Conservation (phyloP, 2,329 filamentous ascomycete species). For the Cladosporium colombiae region DNA sequence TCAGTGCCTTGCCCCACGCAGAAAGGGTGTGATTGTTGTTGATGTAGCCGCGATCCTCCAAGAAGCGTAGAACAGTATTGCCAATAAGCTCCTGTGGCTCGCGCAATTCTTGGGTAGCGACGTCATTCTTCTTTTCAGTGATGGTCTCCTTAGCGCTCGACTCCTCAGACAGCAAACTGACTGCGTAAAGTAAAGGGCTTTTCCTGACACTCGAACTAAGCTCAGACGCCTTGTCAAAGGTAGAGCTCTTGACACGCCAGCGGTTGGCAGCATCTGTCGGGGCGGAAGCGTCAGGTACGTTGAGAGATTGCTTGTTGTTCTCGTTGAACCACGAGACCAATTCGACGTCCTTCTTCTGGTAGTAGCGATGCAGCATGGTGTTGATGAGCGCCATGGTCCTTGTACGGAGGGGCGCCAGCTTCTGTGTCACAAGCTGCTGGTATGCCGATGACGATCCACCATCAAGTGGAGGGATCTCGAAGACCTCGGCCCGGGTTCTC, state of each 20-base stretch:
- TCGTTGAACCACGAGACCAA: conserved; percentile 84
- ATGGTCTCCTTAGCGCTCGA: conserved; percentile 72
- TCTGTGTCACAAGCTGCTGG: conserved; percentile 71
- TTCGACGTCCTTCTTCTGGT: conserved; percentile 74
- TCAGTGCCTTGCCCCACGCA: conserved; percentile 77
- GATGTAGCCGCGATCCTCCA: conserved; percentile 85
- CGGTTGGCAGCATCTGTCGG: conserved; percentile 45
- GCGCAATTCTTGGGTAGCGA: conserved; percentile 56
- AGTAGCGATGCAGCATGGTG: conserved; percentile 77
- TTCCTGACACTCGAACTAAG: conserved; percentile 25
- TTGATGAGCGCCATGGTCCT: conserved; percentile 77
- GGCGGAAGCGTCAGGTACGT: conserved; percentile 29
- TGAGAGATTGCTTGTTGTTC: conserved; percentile 56
- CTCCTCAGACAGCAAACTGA: conserved; percentile 65
- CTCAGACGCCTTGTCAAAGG: conserved; percentile 4
- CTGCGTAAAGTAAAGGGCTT: conserved; percentile 49
- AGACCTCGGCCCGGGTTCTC: conserved; percentile 76
- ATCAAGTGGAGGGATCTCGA: conserved; percentile 81
- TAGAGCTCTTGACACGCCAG: conserved; percentile 66
- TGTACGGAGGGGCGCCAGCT: conserved; percentile 73
- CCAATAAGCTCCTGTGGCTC: conserved; percentile 64
- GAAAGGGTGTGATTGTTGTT: conserved; percentile 78
- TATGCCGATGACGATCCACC: conserved; percentile 80
- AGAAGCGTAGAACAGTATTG: conserved; percentile 82
- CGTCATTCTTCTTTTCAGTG: conserved; percentile 42